Conservation (phyloP, 495 filamentous ascomycete genomes). For the Aspergillus taichungensis region DNA sequence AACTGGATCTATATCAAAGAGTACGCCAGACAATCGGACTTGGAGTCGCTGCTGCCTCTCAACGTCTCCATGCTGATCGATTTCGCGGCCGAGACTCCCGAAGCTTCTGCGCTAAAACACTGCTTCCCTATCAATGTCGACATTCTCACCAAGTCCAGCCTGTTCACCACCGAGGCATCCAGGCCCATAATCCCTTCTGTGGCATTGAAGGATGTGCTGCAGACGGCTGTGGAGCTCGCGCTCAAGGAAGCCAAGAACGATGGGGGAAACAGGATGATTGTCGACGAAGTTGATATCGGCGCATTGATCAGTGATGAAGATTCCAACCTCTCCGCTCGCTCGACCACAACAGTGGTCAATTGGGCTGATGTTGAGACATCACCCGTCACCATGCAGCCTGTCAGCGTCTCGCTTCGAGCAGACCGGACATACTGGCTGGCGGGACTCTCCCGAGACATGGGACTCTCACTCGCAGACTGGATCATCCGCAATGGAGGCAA, state of each 20-base stretch:
- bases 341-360: background rate
- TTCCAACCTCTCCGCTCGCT: background rate
- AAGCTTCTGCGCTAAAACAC: background rate
- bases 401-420: background rate
- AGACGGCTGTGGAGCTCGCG: no score
- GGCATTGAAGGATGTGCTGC: no score
- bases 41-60: background rate
- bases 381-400: conserved; percentile 9
- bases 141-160: no score
- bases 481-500: conserved; percentile 44
- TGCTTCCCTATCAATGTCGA: background rate
- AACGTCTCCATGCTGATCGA: background rate
- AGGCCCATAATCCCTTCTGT: no score
- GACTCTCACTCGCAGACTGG: conserved; percentile 46
- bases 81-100: background rate
- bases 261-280: no score
- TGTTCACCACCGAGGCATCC: no score
- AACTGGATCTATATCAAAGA: background rate
- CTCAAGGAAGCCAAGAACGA: no score
- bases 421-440: conserved; percentile 45
- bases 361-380: background rate
- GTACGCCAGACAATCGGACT: background rate
- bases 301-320: background rate
- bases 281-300: no score
- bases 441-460: conserved; percentile 48